phyloP scores from a whole-genome alignment of 352 stramenopile genomes.

The Phytophthora podocarpi region DNA sequence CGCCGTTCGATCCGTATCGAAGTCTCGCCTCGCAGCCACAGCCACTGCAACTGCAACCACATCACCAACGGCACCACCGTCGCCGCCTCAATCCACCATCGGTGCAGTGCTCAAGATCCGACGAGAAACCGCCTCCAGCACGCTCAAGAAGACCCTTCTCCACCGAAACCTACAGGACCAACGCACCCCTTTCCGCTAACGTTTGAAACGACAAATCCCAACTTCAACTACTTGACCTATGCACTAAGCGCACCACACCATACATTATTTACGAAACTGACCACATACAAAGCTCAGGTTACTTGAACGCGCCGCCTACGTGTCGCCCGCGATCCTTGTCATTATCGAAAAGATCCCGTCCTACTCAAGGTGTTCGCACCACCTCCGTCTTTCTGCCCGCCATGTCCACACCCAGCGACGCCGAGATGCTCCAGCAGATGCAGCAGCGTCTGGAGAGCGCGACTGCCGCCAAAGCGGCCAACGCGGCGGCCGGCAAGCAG shows the following conservation, averaged over 20 bases:
- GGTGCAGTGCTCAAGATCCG: constrained; percentile 45
- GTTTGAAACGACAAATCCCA: too few species aligned
- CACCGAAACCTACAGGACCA: constrained; percentile 30
- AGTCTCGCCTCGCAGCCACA: neutral
- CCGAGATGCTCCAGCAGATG: constrained; percentile 58
- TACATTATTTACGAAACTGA: constrained; percentile 13
- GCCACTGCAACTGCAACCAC: constrained; percentile 9
- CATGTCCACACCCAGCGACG: constrained; percentile 46
- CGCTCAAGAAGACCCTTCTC: constrained; percentile 54
- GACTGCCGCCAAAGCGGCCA: constrained; percentile 45
- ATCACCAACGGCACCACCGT: neutral
- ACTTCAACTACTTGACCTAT: neutral
- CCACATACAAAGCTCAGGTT: constrained; percentile 10
- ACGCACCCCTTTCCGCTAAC: constrained; percentile 43
- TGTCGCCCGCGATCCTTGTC: constrained; percentile 15
- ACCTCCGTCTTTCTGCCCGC: constrained; percentile 1
- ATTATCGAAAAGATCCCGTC: constrained; percentile 38
- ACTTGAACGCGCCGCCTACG: neutral
- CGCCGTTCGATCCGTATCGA: constrained; percentile 5
- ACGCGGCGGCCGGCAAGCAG: constrained; percentile 61
- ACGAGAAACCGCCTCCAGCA: constrained; percentile 57
- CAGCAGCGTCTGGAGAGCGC: constrained; percentile 50
- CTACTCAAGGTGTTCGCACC: constrained; percentile 6
- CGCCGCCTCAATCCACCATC: constrained; percentile 18
- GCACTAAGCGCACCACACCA: neutral